Percentiles rank a stretch among this genome's conserved stretches.
Evolutionary conservation across 495 filamentous ascomycete genomes (phyloP).

Genomic region (Pyrenula massariospora): DNA sequence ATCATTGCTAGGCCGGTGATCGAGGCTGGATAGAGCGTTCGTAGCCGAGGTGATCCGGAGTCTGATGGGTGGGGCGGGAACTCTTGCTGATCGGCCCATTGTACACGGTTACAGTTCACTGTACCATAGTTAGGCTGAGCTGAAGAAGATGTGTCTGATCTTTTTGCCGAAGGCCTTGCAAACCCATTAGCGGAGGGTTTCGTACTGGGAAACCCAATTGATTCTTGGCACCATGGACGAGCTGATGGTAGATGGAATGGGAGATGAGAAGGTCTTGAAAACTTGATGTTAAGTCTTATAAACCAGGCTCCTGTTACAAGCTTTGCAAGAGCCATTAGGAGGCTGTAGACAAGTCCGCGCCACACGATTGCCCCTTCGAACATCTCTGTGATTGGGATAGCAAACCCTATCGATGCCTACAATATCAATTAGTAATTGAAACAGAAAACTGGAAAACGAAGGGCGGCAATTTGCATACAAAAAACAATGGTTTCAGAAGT

Average conservation of each 20-base stretch:
- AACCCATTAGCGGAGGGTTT: not conserved
- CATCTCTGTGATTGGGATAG: constrained; percentile 62
- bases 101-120: not conserved
- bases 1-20: constrained; percentile 58
- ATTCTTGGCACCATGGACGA: not conserved
- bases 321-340: constrained; percentile 42
- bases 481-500: constrained; percentile 65
- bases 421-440: not conserved
- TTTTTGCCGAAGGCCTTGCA: not conserved
- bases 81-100: not conserved
- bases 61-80: not conserved
- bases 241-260: not conserved
- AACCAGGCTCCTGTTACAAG: not conserved
- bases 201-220: not conserved
- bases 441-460: not conserved
- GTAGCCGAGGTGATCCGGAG: not conserved
- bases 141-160: not conserved
- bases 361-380: constrained; percentile 53
- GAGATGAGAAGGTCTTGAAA: not conserved
- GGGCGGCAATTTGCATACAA: constrained; percentile 30
- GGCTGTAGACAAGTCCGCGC: constrained; percentile 59
- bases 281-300: not conserved
- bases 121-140: not conserved
- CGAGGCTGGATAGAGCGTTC: constrained; percentile 37
- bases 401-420: constrained; percentile 65